A percentile compares a stretch with the other conserved stretches of the same genome.
Evolutionary conservation across 75 land plant species (phyloP).

Genomic region (Isoetes taiwanensis): DNA sequence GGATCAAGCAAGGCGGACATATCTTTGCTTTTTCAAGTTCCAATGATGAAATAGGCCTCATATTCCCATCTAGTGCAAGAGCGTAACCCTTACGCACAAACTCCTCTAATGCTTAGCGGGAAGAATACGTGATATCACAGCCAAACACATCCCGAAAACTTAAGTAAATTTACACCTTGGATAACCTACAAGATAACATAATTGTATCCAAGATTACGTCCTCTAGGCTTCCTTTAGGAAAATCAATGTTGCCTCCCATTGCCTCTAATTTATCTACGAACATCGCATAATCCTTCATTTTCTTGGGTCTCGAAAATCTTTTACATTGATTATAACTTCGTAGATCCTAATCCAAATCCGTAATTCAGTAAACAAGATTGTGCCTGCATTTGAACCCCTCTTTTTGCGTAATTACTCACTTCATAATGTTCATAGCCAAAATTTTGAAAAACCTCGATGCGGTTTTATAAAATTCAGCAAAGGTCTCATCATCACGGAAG

Average conservation of each 20-base stretch:
- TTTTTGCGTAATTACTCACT: slow-evolving; percentile 81
- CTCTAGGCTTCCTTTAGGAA: slow-evolving; percentile 13
- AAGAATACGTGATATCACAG: slow-evolving; percentile 8
- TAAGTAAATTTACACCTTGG: slow-evolving; percentile 56
- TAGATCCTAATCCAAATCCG: slow-evolving; percentile 83
- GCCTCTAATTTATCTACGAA: slow-evolving; percentile 41
- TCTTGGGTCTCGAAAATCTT: slow-evolving; percentile 69
- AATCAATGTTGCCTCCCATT: background rate
- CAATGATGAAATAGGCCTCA: too few relatives aligned
- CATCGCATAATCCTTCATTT: slow-evolving; percentile 45
- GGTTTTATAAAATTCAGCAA: slow-evolving; percentile 60
- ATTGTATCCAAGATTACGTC: slow-evolving; percentile 40
- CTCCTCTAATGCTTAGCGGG: slow-evolving; percentile 43
- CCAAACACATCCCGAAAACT: slow-evolving; percentile 45
- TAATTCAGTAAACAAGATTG: slow-evolving; percentile 85
- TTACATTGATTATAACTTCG: slow-evolving; percentile 55
- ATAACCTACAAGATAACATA: slow-evolving; percentile 79
- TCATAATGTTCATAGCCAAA: slow-evolving; percentile 91
- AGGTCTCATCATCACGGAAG: slow-evolving; percentile 60
- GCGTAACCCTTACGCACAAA: too few relatives aligned
- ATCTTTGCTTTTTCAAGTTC: too few relatives aligned
- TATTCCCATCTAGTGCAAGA: too few relatives aligned
- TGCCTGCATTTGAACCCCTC: slow-evolving; percentile 64
- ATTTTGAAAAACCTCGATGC: slow-evolving; percentile 42
- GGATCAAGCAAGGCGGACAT: too few relatives aligned